phyloP scores from a whole-genome alignment of 345 rosid genomes.

The Citrus reticulata region DNA sequence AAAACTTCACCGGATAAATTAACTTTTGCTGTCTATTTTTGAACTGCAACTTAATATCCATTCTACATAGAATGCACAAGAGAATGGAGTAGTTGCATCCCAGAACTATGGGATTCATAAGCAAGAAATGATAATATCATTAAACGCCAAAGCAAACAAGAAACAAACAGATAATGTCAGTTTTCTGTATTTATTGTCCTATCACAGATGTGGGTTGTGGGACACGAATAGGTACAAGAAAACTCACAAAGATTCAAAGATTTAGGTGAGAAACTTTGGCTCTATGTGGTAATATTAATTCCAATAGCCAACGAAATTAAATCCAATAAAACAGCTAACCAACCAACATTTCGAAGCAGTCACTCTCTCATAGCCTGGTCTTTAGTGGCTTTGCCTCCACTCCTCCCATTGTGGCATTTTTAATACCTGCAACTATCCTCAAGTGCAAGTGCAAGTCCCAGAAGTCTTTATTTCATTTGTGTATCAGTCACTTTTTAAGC shows the following conservation, averaged over 20 bases:
- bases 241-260: slow-evolving; percentile 25
- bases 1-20: background rate
- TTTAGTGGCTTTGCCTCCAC: slow-evolving; percentile 30
- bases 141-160: background rate
- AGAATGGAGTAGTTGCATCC: background rate
- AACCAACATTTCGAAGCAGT: slow-evolving; percentile 4
- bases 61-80: background rate
- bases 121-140: background rate
- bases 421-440: slow-evolving; percentile 8
- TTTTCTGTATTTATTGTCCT: background rate
- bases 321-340: slow-evolving; percentile 22
- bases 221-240: slow-evolving; percentile 8
- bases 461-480: background rate
- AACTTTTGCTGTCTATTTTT: background rate
- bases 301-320: slow-evolving; percentile 23
- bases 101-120: background rate
- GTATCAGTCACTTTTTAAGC: background rate
- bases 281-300: slow-evolving; percentile 15
- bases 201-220: slow-evolving; percentile 1
- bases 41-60: background rate
- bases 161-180: background rate
- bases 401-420: slow-evolving; percentile 7
- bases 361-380: slow-evolving; percentile 13
- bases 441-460: background rate
- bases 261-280: slow-evolving; percentile 24